Evolutionary conservation across 805 yeast species (phyloP).

Genomic region (Sungouiella thailandica): DNA sequence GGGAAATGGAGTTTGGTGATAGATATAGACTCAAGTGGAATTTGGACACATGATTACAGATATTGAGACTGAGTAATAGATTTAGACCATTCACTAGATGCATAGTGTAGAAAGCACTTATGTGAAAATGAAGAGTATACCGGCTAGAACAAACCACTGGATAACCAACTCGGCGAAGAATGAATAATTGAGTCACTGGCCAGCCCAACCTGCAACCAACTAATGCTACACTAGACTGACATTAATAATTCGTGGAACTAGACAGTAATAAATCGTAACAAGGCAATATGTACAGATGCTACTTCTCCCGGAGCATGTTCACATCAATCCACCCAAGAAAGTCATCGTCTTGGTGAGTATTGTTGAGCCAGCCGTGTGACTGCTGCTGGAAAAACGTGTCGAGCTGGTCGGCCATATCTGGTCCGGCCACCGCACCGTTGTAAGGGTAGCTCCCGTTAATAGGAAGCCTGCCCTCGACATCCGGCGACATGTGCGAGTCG

Average conservation of each 20-base stretch:
- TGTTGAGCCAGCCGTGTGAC: conserved; percentile 81
- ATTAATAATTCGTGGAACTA: no score
- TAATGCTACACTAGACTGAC: no score
- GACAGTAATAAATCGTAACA: no score
- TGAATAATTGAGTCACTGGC: neutral
- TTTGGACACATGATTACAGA: no score
- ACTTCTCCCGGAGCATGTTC: conserved; percentile 31
- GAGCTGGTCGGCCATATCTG: conserved; percentile 30
- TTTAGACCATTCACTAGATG: no score
- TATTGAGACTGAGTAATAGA: no score
- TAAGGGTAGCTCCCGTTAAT: conserved; percentile 3
- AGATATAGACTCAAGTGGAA: no score
- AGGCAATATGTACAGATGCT: no score
- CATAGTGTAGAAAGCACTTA: no score
- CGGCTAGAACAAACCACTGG: no score
- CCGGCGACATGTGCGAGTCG: neutral
- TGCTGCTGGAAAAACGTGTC: conserved; percentile 74
- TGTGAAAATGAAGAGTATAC: no score
- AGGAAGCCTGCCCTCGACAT: conserved; percentile 2
- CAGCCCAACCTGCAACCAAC: neutral
- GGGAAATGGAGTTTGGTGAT: no score
- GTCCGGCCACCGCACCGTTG: conserved; percentile 2
- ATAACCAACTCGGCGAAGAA: neutral
- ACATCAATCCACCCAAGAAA: conserved; percentile 92
- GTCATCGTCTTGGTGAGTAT: conserved; percentile 63